Percentiles rank a stretch among this genome's conserved stretches.
These are phyloP conservation scores for Citrus sinensis DNA, from an alignment of 345 rosid species.

Conservation along the genomic window DVS_A1.0 CM039164.1:26935501-26936000, in stretches of 20 bases:
- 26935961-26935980: slow-evolving; percentile 93
- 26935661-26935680: background rate
- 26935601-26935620: background rate
- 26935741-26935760: background rate
- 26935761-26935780: background rate
- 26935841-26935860: slow-evolving; percentile 3
- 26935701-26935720: background rate
- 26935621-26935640: background rate
- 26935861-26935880: background rate
- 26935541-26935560: too few species aligned
- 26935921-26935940: background rate
- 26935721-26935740: background rate
- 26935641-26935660: background rate
- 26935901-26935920: background rate
- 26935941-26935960: slow-evolving; percentile 44
- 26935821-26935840: background rate
- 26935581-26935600: background rate
- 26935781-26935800: background rate
- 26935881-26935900: background rate
- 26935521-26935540: too few species aligned
- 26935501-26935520: too few species aligned
- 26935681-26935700: background rate
- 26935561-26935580: background rate
- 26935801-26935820: background rate
- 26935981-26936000: slow-evolving; percentile 98